phyloP scores from a whole-genome alignment of 345 rosid genomes.

The Adansonia digitata region DNA sequence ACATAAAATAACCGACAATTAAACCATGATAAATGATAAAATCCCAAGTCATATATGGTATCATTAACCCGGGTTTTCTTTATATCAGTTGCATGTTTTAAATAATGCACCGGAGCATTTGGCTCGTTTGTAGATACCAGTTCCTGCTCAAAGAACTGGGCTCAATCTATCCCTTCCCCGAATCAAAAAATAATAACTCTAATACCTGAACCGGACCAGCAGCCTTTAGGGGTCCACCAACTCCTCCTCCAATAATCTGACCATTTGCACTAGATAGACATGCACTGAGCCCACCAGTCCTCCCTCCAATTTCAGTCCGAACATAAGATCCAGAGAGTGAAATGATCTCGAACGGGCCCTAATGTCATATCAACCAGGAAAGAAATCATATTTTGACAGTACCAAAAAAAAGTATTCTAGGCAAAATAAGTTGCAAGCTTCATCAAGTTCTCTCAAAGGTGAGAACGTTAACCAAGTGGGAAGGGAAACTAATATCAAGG shows the following conservation, averaged over 20 bases:
- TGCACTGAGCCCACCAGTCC: slow-evolving; percentile 81
- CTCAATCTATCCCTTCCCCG: neutral
- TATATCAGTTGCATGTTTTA: neutral
- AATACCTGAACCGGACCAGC: slow-evolving; percentile 89
- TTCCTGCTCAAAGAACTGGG: neutral
- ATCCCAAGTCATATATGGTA: neutral
- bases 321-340: slow-evolving; percentile 83
- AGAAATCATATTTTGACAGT: neutral
- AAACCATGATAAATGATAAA: neutral
- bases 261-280: slow-evolving; percentile 68
- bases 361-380: slow-evolving; percentile 18
- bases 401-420: neutral
- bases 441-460: neutral
- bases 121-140: neutral
- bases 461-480: neutral
- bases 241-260: slow-evolving; percentile 83
- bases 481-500: neutral
- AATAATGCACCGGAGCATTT: neutral
- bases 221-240: slow-evolving; percentile 79
- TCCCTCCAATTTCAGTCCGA: slow-evolving; percentile 64
- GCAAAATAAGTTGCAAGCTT: neutral
- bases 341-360: slow-evolving; percentile 89
- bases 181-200: neutral
- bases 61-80: neutral
- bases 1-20: neutral